Evolutionary conservation across 805 yeast genomes (phyloP).

Genomic region (Myxozyma mucilagina): DNA sequence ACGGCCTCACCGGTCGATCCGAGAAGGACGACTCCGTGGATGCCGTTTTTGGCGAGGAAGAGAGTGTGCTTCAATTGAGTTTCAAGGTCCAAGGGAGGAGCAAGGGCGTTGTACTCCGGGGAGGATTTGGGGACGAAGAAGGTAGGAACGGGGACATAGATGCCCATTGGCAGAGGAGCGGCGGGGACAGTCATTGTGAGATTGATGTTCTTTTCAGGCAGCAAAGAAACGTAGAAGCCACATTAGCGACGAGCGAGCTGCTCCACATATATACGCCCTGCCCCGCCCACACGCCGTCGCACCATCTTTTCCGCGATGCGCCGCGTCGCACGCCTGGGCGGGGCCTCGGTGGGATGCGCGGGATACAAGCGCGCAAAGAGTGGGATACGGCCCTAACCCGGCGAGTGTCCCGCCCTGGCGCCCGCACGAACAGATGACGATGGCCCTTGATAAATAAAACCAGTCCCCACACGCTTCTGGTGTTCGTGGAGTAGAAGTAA

Average conservation of each 20-base stretch:
- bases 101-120: slow-evolving; percentile 17
- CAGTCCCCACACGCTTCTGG: background rate
- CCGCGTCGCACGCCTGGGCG: background rate
- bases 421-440: background rate
- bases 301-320: background rate
- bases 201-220: no score
- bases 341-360: background rate
- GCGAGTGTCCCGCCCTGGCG: background rate
- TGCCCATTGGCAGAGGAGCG: slow-evolving; percentile 34
- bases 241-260: background rate
- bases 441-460: background rate
- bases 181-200: slow-evolving; percentile 2
- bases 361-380: background rate
- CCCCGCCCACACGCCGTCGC: background rate
- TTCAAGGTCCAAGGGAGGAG: slow-evolving; percentile 44
- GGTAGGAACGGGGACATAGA: slow-evolving; percentile 58
- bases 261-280: background rate
- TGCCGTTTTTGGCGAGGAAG: slow-evolving; percentile 47
- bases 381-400: background rate
- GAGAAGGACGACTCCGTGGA: slow-evolving; percentile 50
- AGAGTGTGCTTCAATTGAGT: slow-evolving; percentile 51
- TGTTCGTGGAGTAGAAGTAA: no score
- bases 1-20: slow-evolving; percentile 61
- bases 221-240: no score
- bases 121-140: slow-evolving; percentile 49